Evolutionary conservation across 2,329 filamentous ascomycete genomes (phyloP), one percentile per base, ranked within the genome.

Genomic region (Eurotiales sp.): DNA sequence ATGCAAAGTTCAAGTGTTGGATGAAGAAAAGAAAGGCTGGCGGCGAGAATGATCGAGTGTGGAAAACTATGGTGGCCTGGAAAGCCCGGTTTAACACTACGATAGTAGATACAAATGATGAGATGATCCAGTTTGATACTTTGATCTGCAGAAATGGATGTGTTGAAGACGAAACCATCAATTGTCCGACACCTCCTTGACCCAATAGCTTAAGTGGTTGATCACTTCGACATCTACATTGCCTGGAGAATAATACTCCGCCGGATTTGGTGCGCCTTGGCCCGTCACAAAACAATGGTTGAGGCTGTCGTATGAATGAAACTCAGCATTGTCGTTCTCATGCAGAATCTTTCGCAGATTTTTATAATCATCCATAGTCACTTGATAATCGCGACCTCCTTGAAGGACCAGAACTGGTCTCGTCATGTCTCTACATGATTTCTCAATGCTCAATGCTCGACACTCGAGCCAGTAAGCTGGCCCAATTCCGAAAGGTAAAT

Each of bases 281-380:
- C 41, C 41, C 6, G 22, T 23, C 22, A 44, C 41, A 44, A 44
- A 44, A 23, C 15, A 17, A 19, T 44, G 41, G n/a, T 44, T 44
- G 12, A 44, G 19, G 4, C n/a, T 17, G 8, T 44, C 41, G 29
- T 44, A 44, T 8, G 21, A 11, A 17, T 44, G 41, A 30, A 44
- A 44, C n/a, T 44, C 15, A 15, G 25, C 41, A 29, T 44, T 25
- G 3, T 10, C 15, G 4, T 44, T 44, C 3, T 15, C 25, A 6
- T 27, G 12, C 6, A 44, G 41, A 6, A 12, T 30, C 6, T 3
- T 12, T 4, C 15, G 5, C 8, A 27, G 25, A 8, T n/a, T 29
- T 11, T 44, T 11, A 44, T 8, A 44, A 15, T 44, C 22, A 30
- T 44, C 41, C 41, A 44, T 10, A 23, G 22, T 44, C 12, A 44